A percentile compares a stretch with the other conserved stretches of the same genome.
These are phyloP conservation scores for Beauveria medogensis DNA, from an alignment of 2,329 filamentous ascomycete genomes.

Conservation along the genomic window DNA sequence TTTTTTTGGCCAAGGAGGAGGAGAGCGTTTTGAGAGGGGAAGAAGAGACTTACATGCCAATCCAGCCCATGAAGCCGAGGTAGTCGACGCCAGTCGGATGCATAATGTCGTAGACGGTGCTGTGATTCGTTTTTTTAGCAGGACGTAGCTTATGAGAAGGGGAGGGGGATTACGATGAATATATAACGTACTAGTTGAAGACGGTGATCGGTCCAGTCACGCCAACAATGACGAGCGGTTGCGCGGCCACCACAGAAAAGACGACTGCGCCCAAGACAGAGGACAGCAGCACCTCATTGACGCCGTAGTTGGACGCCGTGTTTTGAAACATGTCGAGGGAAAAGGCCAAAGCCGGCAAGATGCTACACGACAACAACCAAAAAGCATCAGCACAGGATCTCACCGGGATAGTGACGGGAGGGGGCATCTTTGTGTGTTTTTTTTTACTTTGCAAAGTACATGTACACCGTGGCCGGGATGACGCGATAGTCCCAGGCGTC, in stretches of 20 bases:
- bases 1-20: not conserved
- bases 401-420: no score
- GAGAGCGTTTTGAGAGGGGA: not conserved
- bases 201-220: constrained; percentile 87
- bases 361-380: constrained; percentile 40
- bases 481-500: constrained; percentile 91
- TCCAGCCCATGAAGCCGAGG: constrained; percentile 86
- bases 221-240: constrained; percentile 84
- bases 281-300: constrained; percentile 83
- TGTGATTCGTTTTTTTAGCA: constrained; percentile 17
- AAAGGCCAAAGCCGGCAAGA: constrained; percentile 79
- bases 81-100: constrained; percentile 69
- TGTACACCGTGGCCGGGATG: constrained; percentile 79
- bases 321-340: constrained; percentile 91
- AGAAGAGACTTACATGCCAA: constrained; percentile 56
- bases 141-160: no score
- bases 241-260: constrained; percentile 70
- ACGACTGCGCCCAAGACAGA: constrained; percentile 78
- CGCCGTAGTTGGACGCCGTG: constrained; percentile 75
- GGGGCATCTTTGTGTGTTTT: constrained; percentile 15
- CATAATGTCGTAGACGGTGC: constrained; percentile 85
- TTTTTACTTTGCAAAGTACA: constrained; percentile 86
- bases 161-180: not conserved
- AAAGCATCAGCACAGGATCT: constrained; percentile 8
- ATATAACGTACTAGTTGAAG: constrained; percentile 64